Percentiles rank a stretch among this genome's conserved stretches.
Evolutionary conservation across 2,329 filamentous ascomycete genomes (phyloP).

Genomic region (Aspergillus intermedius): DNA sequence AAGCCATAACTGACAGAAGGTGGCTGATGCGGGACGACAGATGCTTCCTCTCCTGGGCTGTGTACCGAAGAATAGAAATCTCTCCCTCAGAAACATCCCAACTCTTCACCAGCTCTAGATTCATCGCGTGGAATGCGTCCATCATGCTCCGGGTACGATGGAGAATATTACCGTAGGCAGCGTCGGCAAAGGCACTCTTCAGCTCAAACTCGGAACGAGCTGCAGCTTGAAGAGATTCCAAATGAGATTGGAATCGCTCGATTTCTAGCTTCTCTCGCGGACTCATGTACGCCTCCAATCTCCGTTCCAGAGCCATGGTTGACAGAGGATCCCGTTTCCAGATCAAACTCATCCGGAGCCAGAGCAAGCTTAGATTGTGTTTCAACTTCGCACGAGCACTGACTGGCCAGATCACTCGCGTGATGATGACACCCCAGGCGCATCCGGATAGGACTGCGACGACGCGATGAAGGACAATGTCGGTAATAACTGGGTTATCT

Average conservation of each 20-base stretch:
- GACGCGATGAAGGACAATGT: slow-evolving; percentile 83
- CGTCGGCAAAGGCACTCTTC: slow-evolving; percentile 74
- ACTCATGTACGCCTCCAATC: slow-evolving; percentile 67
- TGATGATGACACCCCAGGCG: slow-evolving; percentile 86
- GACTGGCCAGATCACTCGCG: slow-evolving; percentile 86
- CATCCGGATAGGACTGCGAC: slow-evolving; percentile 80
- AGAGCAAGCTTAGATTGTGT: slow-evolving; percentile 81
- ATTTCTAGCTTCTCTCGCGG: slow-evolving; percentile 82
- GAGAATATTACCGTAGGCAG: slow-evolving; percentile 66
- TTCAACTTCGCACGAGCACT: slow-evolving; percentile 83
- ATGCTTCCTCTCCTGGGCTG: slow-evolving; percentile 68
- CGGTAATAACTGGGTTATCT: slow-evolving; percentile 71
- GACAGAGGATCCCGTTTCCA: slow-evolving; percentile 91
- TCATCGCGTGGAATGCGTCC: slow-evolving; percentile 94
- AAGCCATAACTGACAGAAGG: slow-evolving; percentile 77
- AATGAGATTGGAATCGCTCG: slow-evolving; percentile 66
- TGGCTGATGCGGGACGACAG: slow-evolving; percentile 88
- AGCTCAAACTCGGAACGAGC: slow-evolving; percentile 86
- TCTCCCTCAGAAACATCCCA: slow-evolving; percentile 71
- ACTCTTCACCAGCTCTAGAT: slow-evolving; percentile 79
- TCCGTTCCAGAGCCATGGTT: slow-evolving; percentile 56
- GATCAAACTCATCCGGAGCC: slow-evolving; percentile 88
- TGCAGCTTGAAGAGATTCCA: slow-evolving; percentile 65
- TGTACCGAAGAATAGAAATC: slow-evolving; percentile 71
- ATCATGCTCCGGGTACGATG: slow-evolving; percentile 75